Conservation (phyloP, 495 filamentous ascomycete species). For the Rhizodiscina lignyota region DNA sequence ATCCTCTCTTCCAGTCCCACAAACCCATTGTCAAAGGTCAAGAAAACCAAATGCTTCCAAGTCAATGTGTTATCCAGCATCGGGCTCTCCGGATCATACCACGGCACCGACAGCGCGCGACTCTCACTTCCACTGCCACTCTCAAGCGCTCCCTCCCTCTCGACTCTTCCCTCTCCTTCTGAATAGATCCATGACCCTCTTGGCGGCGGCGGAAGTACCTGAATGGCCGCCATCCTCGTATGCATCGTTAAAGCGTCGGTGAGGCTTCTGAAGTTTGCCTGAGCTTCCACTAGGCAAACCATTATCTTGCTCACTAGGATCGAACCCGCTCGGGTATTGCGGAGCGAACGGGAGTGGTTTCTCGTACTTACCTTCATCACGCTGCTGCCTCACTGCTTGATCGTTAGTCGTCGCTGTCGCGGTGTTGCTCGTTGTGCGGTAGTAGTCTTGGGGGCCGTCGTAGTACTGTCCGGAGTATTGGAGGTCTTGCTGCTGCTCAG, state of each 20-base stretch:
- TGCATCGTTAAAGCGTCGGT: not conserved
- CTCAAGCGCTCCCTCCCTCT: not conserved
- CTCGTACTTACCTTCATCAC: not conserved
- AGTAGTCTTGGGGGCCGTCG: not conserved
- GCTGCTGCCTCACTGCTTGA: not conserved
- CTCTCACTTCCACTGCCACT: no score
- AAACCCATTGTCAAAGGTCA: no score
- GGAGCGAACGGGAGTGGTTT: not conserved
- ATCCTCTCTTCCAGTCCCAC: no score
- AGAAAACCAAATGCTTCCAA: no score
- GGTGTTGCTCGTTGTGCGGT: not conserved
- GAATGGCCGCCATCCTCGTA: not conserved
- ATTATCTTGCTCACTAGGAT: not conserved
- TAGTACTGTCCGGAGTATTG: no score
- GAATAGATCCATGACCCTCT: conserved; percentile 1
- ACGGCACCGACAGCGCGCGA: no score
- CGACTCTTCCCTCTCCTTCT: not conserved
- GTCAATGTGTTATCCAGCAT: no score
- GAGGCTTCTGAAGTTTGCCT: not conserved
- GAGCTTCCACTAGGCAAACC: not conserved
- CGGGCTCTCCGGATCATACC: no score
- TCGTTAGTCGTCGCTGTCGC: not conserved
- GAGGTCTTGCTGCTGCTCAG: not conserved
- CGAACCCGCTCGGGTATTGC: not conserved
- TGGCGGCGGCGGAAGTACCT: not conserved